Conservation (phyloP, 257 asterid genomes). For the Nicotiana benthamiana region DNA sequence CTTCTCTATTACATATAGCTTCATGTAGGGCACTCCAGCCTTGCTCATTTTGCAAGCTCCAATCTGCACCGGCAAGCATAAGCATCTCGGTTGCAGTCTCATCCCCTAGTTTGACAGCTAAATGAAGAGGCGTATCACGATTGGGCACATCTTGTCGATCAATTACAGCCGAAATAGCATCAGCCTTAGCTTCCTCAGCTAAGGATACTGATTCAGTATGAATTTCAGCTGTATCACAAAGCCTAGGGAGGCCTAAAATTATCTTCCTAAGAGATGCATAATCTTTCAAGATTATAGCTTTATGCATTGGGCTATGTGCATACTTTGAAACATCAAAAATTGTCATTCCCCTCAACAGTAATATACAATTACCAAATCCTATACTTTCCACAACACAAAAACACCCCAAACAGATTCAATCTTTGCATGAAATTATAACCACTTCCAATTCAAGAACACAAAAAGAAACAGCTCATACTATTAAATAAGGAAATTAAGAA, state of each 20-base stretch:
- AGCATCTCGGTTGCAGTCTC: constrained; percentile 81
- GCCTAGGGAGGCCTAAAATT: constrained; percentile 52
- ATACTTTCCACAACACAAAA: not conserved
- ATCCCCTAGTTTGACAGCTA: constrained; percentile 85
- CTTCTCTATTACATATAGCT: constrained; percentile 84
- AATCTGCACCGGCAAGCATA: constrained; percentile 95
- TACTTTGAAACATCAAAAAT: constrained; percentile 61
- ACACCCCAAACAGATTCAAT: not conserved
- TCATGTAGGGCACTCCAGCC: constrained; percentile 99
- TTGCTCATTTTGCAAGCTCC: constrained; percentile 95
- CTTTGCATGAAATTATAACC: too few relatives aligned
- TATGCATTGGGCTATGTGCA: constrained; percentile 81
- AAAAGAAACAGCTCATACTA: not conserved
- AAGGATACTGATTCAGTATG: constrained; percentile 57
- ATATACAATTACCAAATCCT: not conserved
- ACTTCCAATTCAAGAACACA: not conserved
- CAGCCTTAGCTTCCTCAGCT: constrained; percentile 82
- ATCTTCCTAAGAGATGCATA: constrained; percentile 61
- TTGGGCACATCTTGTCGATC: constrained; percentile 92
- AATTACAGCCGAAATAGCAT: constrained; percentile 60
- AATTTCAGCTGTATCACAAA: constrained; percentile 66
- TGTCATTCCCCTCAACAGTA: constrained; percentile 38
- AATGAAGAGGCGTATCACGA: constrained; percentile 82
- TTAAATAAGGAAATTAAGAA: too few relatives aligned
- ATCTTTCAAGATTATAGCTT: constrained; percentile 71